phyloP scores from a whole-genome alignment of 192 early-diverging fungal species.

The Fimicolochytrium jonesii region DNA sequence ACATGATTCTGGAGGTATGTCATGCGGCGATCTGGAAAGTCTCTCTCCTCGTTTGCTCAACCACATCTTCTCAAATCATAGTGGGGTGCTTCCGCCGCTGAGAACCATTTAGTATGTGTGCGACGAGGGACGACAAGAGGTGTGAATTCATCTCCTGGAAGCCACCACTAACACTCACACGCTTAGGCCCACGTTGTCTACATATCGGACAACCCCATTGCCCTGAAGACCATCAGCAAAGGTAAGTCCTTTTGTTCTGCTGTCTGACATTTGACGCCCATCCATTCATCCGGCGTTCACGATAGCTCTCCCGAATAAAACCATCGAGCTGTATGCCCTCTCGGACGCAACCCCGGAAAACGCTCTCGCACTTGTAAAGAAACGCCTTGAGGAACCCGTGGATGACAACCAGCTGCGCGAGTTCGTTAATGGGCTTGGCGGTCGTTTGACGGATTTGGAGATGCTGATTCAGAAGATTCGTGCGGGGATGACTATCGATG shows the following conservation, averaged over 20 bases:
- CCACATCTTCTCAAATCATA: no score
- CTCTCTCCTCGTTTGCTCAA: not conserved
- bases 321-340: conserved; percentile 64
- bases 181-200: conserved; percentile 85
- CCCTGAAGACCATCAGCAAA: conserved; percentile 63
- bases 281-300: not conserved
- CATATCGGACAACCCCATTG: conserved; percentile 63
- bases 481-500: conserved; percentile 54
- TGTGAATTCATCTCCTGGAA: no score
- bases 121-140: not conserved
- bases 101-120: conserved; percentile 72
- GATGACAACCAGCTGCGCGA: conserved; percentile 2
- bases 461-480: conserved; percentile 85
- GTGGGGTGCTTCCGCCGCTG: conserved; percentile 65
- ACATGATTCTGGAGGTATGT: conserved; percentile 62
- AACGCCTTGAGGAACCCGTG: conserved; percentile 35
- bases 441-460: conserved; percentile 86
- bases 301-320: conserved; percentile 63
- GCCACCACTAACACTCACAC: no score
- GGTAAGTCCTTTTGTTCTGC: conserved; percentile 52
- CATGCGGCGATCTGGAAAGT: not conserved
- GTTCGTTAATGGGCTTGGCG: conserved; percentile 74
- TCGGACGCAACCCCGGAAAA: conserved; percentile 64
- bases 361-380: conserved; percentile 57
- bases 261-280: not conserved